These are phyloP conservation scores for Vachellia pachyceras DNA, from an alignment of 306 rosid species.

Conservation along the genomic window DNA sequence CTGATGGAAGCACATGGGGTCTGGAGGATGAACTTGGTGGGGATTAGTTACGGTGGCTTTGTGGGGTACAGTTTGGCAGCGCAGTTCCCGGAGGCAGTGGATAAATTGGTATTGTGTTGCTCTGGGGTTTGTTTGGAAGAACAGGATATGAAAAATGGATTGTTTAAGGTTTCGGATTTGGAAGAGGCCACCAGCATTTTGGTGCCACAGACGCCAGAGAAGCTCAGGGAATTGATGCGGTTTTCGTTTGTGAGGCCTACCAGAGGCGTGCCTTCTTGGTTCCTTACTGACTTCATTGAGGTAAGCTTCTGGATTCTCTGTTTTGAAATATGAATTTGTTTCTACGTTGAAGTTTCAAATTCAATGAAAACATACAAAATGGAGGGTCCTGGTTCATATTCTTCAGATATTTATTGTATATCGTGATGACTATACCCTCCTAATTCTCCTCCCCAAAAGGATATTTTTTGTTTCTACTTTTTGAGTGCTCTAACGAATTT, in stretches of 20 bases:
- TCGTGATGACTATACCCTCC: neutral
- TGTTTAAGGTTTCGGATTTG: constrained; percentile 56
- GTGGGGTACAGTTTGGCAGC: constrained; percentile 68
- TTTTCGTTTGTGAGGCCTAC: constrained; percentile 65
- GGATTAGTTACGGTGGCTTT: constrained; percentile 85
- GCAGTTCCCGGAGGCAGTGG: constrained; percentile 65
- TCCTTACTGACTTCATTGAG: constrained; percentile 71
- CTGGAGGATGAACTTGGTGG: constrained; percentile 54
- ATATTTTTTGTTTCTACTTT: neutral
- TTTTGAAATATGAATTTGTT: neutral
- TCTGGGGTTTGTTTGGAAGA: constrained; percentile 79
- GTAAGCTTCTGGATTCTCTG: constrained; percentile 24
- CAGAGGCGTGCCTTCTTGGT: constrained; percentile 58
- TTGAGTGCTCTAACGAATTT: neutral
- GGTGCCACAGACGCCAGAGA: constrained; percentile 74
- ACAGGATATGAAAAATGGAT: constrained; percentile 61
- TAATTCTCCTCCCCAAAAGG: neutral
- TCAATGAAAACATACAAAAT: neutral
- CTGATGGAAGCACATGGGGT: constrained; percentile 64
- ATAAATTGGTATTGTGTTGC: constrained; percentile 64
- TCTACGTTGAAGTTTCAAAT: neutral
- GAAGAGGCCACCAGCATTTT: constrained; percentile 69
- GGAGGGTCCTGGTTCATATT: neutral
- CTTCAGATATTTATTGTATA: neutral
- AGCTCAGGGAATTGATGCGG: constrained; percentile 61